phyloP scores from a whole-genome alignment of 108 stramenopile species.

The Nannochloropsis salina region DNA sequence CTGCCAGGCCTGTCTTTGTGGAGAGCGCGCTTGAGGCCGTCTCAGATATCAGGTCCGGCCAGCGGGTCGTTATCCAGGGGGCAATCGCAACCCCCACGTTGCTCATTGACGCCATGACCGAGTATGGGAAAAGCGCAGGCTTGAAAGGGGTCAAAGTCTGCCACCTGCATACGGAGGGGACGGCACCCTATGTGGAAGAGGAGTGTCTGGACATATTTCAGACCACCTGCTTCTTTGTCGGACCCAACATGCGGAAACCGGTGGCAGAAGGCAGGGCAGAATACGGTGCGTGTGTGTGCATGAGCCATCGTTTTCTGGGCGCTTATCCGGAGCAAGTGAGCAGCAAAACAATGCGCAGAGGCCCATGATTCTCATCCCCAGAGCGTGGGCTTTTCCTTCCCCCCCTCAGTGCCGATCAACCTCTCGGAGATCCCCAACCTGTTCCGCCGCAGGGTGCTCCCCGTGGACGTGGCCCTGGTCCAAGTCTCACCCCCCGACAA shows the following conservation, averaged over 20 bases:
- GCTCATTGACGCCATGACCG: conserved; percentile 28
- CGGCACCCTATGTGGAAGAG: conserved; percentile 26
- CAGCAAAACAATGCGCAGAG: neutral
- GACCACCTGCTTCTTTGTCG: conserved; percentile 35
- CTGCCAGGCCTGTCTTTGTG: neutral
- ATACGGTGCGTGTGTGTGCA: conserved; percentile 5
- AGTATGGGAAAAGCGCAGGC: conserved; percentile 27
- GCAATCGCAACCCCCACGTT: conserved; percentile 32
- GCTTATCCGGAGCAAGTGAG: too few relatives aligned
- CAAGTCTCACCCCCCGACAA: conserved; percentile 48
- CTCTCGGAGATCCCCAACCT: conserved; percentile 45
- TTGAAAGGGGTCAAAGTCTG: conserved; percentile 27
- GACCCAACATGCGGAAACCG: conserved; percentile 42
- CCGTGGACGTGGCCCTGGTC: conserved; percentile 43
- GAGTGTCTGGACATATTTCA: conserved; percentile 30
- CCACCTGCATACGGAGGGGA: conserved; percentile 38
- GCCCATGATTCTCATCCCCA: neutral
- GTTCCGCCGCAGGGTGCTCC: conserved; percentile 26
- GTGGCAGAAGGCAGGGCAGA: conserved; percentile 37
- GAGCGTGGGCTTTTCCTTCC: neutral
- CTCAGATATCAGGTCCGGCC: conserved; percentile 18
- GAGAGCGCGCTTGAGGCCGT: conserved; percentile 22
- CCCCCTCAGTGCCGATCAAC: conserved; percentile 32
- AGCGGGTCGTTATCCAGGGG: conserved; percentile 32
- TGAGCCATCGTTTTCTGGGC: neutral